Evolutionary conservation across 768 basidiomycete species (phyloP).

Genomic region (Amanita inopinata): DNA sequence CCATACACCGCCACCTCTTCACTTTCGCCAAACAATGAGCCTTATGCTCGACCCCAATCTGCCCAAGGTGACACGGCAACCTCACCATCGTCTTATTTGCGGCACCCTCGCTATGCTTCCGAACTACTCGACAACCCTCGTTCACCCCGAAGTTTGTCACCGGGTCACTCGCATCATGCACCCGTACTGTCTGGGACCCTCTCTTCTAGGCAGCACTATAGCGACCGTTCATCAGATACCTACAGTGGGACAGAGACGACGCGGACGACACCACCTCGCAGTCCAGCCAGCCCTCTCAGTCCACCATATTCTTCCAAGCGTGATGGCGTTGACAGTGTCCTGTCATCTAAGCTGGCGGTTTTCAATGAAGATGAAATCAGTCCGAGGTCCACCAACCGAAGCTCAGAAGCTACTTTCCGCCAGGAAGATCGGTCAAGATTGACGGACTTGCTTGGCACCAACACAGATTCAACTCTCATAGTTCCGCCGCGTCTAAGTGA

Average conservation of each 20-base stretch:
- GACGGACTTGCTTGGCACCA: constrained; percentile 13
- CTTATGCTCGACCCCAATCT: constrained; percentile 55
- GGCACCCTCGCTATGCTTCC: constrained; percentile 14
- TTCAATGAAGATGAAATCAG: constrained; percentile 8
- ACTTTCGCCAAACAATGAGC: constrained; percentile 43
- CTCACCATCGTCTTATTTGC: constrained; percentile 16
- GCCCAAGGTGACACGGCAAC: constrained; percentile 43
- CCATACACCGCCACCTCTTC: constrained; percentile 13
- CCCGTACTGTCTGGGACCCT: constrained; percentile 21
- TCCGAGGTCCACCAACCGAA: constrained; percentile 9
- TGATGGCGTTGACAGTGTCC: background rate
- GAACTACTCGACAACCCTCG: constrained; percentile 12
- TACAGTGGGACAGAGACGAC: constrained; percentile 34
- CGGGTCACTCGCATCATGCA: constrained; percentile 23
- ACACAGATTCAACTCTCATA: constrained; percentile 9
- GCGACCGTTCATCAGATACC: constrained; percentile 23
- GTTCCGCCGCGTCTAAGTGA: constrained; percentile 2
- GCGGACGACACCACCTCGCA: constrained; percentile 45
- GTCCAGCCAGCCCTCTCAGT: constrained; percentile 47
- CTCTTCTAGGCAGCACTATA: constrained; percentile 5
- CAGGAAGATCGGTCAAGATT: constrained; percentile 16
- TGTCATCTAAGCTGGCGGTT: constrained; percentile 5
- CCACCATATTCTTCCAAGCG: constrained; percentile 24
- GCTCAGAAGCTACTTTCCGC: constrained; percentile 16
- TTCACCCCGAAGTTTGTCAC: constrained; percentile 26